Percentiles rank a stretch among this genome's conserved stretches.
Conservation (phyloP, 345 rosid species). For the Psidium guajava region DNA sequence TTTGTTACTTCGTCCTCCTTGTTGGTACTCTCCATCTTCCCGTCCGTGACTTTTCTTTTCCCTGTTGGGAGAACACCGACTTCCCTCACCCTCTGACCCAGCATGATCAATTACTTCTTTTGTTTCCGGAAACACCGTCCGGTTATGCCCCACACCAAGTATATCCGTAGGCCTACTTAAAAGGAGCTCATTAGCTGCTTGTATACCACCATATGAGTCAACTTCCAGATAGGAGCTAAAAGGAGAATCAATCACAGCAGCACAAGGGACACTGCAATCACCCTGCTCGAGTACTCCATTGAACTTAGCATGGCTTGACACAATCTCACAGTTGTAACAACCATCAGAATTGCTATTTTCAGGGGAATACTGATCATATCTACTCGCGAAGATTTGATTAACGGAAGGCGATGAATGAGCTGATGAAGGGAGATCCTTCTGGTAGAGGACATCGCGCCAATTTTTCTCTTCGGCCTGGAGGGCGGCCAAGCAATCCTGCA, state of each 20-base stretch:
- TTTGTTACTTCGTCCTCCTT: slow-evolving; percentile 36
- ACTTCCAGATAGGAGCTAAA: slow-evolving; percentile 11
- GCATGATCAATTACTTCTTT: background rate
- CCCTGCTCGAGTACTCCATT: background rate
- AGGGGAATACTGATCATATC: slow-evolving; percentile 5
- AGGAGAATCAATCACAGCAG: background rate
- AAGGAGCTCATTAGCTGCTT: background rate
- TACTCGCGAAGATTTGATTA: background rate
- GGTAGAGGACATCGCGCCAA: slow-evolving; percentile 51
- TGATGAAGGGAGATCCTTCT: slow-evolving; percentile 24
- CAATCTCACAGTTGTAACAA: background rate
- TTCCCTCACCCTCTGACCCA: background rate
- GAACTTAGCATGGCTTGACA: background rate
- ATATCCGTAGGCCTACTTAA: background rate
- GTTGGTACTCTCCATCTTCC: slow-evolving; percentile 15
- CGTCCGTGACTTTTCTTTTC: slow-evolving; percentile 24
- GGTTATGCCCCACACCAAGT: background rate
- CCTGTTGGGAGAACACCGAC: slow-evolving; percentile 4
- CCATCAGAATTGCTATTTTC: slow-evolving; percentile 3
- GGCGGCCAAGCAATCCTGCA: slow-evolving; percentile 54
- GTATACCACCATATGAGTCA: slow-evolving; percentile 1
- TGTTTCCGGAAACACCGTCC: background rate
- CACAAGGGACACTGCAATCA: background rate
- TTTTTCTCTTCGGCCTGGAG: slow-evolving; percentile 82
- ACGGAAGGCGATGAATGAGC: background rate